Evolutionary conservation across 352 stramenopile species (phyloP).

Genomic region (Pythium grandisporangium): DNA sequence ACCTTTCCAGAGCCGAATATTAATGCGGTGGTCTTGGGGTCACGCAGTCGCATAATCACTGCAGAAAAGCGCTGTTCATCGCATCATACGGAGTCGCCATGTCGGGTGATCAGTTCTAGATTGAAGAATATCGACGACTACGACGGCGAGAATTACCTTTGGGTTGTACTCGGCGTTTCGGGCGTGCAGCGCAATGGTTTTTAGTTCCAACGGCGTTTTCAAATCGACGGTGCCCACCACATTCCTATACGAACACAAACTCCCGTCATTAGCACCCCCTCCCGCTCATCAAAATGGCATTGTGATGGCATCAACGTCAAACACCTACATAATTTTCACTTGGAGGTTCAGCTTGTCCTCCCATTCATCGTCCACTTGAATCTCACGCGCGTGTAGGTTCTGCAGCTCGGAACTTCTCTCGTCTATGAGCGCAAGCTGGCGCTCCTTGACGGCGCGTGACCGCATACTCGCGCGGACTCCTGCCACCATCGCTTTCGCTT

Average conservation of each 20-base stretch:
- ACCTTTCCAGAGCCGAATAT: conserved; percentile 97
- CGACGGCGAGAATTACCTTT: too few relatives aligned
- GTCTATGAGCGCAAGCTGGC: conserved; percentile 59
- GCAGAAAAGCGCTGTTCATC: conserved; percentile 90
- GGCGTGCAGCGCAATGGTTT: conserved; percentile 94
- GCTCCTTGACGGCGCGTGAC: conserved; percentile 53
- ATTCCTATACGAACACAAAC: conserved; percentile 56
- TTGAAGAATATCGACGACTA: too few relatives aligned
- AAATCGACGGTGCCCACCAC: conserved; percentile 95
- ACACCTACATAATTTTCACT: conserved; percentile 73
- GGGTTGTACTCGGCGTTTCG: conserved; percentile 99
- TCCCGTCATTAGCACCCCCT: too few relatives aligned
- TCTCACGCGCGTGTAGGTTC: conserved; percentile 29
- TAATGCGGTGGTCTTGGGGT: conserved; percentile 96
- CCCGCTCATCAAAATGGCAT: too few relatives aligned
- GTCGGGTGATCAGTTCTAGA: too few relatives aligned
- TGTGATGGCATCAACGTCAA: too few relatives aligned
- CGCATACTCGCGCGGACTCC: conserved; percentile 10
- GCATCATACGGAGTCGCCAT: too few relatives aligned
- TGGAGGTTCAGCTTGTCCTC: conserved; percentile 68
- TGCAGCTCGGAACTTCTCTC: conserved; percentile 28
- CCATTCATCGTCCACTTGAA: conserved; percentile 75
- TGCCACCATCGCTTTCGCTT: conserved; percentile 9
- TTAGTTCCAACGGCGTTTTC: conserved; percentile 92
- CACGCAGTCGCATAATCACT: conserved; percentile 93